Conservation (phyloP, 2,329 filamentous ascomycete species). For the Colletotrichum liriopes region DNA sequence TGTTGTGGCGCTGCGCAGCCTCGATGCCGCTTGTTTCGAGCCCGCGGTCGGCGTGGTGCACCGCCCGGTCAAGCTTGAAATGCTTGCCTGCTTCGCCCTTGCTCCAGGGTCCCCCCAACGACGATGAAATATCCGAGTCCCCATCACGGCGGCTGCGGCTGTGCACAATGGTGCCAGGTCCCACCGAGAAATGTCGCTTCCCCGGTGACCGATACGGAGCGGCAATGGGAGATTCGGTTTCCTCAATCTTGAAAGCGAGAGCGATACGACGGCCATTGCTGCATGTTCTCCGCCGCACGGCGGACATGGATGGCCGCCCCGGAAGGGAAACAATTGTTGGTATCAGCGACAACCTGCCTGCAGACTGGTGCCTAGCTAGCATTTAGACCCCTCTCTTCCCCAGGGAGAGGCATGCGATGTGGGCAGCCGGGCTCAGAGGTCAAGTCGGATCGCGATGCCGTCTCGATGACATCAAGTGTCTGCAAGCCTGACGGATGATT, state of each 20-base stretch:
- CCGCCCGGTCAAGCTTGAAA: slow-evolving; percentile 23
- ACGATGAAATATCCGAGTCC: slow-evolving; percentile 21
- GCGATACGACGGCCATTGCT: slow-evolving; percentile 4
- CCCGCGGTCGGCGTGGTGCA: slow-evolving; percentile 27
- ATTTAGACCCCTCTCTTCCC: background rate
- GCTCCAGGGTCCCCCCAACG: slow-evolving; percentile 13
- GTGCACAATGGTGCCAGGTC: slow-evolving; percentile 31
- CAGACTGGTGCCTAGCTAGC: slow-evolving; percentile 16
- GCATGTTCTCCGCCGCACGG: background rate
- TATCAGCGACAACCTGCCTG: background rate
- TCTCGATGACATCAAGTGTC: slow-evolving; percentile 37
- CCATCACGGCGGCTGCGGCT: slow-evolving; percentile 36
- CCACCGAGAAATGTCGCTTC: slow-evolving; percentile 12
- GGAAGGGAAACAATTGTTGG: slow-evolving; percentile 15
- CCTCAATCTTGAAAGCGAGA: slow-evolving; percentile 27
- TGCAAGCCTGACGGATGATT: slow-evolving; percentile 21
- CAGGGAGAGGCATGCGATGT: background rate
- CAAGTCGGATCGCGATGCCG: slow-evolving; percentile 14
- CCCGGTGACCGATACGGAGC: slow-evolving; percentile 17
- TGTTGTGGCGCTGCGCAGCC: slow-evolving; percentile 37
- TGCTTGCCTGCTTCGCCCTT: background rate
- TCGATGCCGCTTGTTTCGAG: slow-evolving; percentile 28
- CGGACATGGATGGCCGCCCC: background rate
- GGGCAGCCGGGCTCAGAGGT: background rate
- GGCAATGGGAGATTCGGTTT: slow-evolving; percentile 1